Percentiles rank a stretch among this genome's conserved stretches.
phyloP scores from a whole-genome alignment of 148 eudicot genomes.

The Diospyros lotus region DNA sequence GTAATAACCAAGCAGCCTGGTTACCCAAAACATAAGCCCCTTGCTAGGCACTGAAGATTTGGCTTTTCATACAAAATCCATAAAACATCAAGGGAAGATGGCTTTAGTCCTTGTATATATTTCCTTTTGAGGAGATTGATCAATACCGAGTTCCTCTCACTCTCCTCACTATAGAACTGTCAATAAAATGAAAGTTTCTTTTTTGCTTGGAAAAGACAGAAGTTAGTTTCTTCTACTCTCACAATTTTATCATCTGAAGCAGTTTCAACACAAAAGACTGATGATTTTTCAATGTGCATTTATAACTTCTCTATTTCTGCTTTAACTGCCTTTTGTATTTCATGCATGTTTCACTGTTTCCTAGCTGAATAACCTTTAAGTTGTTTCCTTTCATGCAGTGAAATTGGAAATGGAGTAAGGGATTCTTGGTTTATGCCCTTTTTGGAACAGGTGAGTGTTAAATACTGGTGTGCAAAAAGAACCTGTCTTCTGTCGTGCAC shows the following conservation, averaged over 20 bases:
- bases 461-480: not conserved
- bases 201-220: not conserved
- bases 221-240: conserved; percentile 3
- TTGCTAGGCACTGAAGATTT: not conserved
- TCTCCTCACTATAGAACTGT: not conserved
- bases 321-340: too few species aligned
- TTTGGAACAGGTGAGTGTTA: conserved; percentile 35
- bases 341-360: not conserved
- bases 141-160: not conserved
- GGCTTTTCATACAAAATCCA: not conserved
- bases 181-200: not conserved
- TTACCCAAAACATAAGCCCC: not conserved
- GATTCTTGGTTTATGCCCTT: conserved; percentile 66
- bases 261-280: not conserved
- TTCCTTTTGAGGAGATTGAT: not conserved
- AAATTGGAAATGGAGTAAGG: conserved; percentile 54
- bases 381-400: conserved; percentile 22
- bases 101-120: not conserved
- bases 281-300: not conserved
- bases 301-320: not conserved
- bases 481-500: not conserved
- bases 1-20: not conserved
- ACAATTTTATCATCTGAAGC: not conserved
- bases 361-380: conserved; percentile 8
- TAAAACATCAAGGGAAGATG: not conserved